Base-by-base conservation (phyloP, 1,284 basidiomycete species). In the Hemileia vastatrix region DNA sequence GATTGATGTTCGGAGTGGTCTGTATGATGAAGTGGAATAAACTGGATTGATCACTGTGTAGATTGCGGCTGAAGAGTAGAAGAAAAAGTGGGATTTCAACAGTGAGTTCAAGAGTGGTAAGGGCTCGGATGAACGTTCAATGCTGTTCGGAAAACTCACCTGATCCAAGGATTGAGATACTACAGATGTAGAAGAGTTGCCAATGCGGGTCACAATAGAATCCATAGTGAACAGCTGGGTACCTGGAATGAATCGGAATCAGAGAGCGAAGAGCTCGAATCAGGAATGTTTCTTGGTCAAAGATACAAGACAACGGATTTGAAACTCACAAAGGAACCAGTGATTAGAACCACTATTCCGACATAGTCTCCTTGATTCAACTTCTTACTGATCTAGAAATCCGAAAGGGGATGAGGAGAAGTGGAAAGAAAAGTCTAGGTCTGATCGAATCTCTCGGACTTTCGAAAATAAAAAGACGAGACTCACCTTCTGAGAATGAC, bases 321-420 rank as follows among this genome's bases (percentile, higher is more conserved):
- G n/a, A n/a, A n/a, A n/a, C n/a, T n/a, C n/a, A n/a, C n/a, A 74
- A 87, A 87, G 23, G 87, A 90, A 45, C 90, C 90, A 45, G 88
- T 84, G 43, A 80, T 80, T 60, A 81, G 74, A 40, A 79, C 72
- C n/a, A 80, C 78, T 59, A 82, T 92, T 40, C 80, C 80, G n/a
- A n/a, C n/a, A n/a, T n/a, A n/a, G n/a, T n/a, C n/a, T n/a, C n/a
- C n/a, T n/a, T n/a, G n/a, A 40, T 40, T 40, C 8, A 40, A 15
- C 15, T 40, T 40, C 36, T 40, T 40, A 15, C 36, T 40, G 36
- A 40, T 15, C 36, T 40, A 40, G 36, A 40, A 40, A 15, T 27
- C 27, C 8, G 36, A 40, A 40, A 40, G 15, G 36, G 36, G 15
- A 15, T 11, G 36, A 40, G 36, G 36, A 15, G 11, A 15, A 40